These are phyloP conservation scores for Yamadazyma ubonensis DNA, from an alignment of 805 yeast species.

Conservation along the genomic window DNA sequence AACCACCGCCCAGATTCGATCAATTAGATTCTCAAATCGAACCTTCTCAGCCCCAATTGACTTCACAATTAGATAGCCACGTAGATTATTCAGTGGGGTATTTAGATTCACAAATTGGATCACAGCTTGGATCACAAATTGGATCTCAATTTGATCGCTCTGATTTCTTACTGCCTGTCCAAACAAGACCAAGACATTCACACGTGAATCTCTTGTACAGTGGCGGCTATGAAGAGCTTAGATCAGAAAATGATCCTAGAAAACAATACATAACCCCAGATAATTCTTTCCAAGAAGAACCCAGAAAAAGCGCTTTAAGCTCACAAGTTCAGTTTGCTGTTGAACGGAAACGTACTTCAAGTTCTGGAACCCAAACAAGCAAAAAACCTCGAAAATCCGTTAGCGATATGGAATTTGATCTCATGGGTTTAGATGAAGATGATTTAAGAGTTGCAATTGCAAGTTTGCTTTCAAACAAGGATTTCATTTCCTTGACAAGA, in stretches of 20 bases:
- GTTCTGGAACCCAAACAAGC: constrained; percentile 1
- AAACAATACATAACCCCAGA: constrained; percentile 5
- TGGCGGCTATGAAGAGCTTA: background rate
- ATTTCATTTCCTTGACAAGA: constrained; percentile 17
- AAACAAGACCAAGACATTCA: background rate
- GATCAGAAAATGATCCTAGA: background rate
- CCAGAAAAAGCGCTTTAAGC: background rate
- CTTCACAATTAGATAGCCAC: background rate
- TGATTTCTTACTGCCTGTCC: background rate
- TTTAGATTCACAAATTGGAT: background rate
- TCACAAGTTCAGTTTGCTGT: no score
- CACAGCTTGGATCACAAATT: background rate
- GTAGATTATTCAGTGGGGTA: background rate
- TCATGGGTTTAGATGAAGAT: constrained; percentile 1
- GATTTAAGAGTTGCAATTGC: constrained; percentile 1
- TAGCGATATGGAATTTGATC: background rate
- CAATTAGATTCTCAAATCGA: background rate
- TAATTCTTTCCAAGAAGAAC: background rate
- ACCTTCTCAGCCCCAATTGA: background rate
- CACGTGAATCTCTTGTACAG: background rate
- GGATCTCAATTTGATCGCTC: background rate
- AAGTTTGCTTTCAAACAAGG: background rate
- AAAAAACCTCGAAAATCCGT: background rate
- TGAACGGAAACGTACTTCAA: background rate
- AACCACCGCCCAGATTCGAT: background rate